Evolutionary conservation across 1,139 yeast species (phyloP).

Genomic region (Candida labiduridarum): DNA sequence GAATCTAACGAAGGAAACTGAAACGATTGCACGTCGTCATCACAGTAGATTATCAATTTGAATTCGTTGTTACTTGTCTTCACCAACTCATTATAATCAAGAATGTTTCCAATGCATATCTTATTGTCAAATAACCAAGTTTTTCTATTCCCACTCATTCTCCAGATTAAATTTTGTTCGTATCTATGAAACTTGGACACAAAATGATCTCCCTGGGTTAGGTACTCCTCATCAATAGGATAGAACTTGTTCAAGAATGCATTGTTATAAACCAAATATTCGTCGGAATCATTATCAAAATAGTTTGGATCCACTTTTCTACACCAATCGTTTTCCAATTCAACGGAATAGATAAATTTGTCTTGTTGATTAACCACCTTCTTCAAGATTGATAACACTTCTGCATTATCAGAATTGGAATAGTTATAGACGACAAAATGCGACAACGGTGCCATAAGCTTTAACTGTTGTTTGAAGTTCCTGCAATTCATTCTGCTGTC

Average conservation of each 20-base stretch:
- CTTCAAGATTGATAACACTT: slow-evolving; percentile 13
- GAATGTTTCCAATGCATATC: slow-evolving; percentile 37
- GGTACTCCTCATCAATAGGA: not conserved
- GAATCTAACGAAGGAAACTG: slow-evolving; percentile 27
- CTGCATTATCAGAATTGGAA: slow-evolving; percentile 18
- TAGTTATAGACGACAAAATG: slow-evolving; percentile 38
- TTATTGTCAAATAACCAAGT: slow-evolving; percentile 29
- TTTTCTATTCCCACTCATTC: slow-evolving; percentile 27
- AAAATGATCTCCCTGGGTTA: slow-evolving; percentile 7
- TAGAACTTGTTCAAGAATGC: slow-evolving; percentile 15
- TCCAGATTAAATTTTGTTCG: slow-evolving; percentile 44
- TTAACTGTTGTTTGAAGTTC: slow-evolving; percentile 33
- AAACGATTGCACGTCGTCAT: slow-evolving; percentile 27
- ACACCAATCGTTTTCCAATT: slow-evolving; percentile 21
- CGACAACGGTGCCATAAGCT: slow-evolving; percentile 35
- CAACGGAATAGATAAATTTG: slow-evolving; percentile 20
- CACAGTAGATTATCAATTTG: slow-evolving; percentile 37
- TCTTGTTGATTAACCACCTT: slow-evolving; percentile 8
- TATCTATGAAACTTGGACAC: slow-evolving; percentile 28
- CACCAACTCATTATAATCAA: slow-evolving; percentile 31
- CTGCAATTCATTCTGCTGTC: slow-evolving; percentile 24
- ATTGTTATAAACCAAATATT: slow-evolving; percentile 17
- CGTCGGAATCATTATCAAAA: slow-evolving; percentile 19
- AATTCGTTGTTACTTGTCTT: slow-evolving; percentile 22
- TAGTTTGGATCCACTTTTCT: slow-evolving; percentile 18